Base-by-base conservation (phyloP, 768 basidiomycete species). In the Coprinellus aureogranulatus region DNA sequence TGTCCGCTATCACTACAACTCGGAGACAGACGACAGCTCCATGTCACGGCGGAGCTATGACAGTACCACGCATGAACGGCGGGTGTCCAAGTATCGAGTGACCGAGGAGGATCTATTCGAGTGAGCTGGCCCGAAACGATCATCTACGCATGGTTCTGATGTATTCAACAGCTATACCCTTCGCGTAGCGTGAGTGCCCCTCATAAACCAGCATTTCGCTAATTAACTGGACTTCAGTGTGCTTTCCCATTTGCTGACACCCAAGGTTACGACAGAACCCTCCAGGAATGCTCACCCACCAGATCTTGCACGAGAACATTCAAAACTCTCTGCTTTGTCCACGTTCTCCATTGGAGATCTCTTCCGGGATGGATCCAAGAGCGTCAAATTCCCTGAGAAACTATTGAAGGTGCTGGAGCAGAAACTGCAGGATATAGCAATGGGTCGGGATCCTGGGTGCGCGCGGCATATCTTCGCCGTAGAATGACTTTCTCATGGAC, bases 371-470 rank as follows among this genome's bases (percentile, higher is more conserved):
- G 81, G 90, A 4, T 83, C 86, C 54, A 93, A 90, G 76, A 89
- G 85, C 59, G 89, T 91, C 67, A 92, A 91, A 68, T 98, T 95
- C 70, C 95, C 96, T 0, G 94, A 98, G 74, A 94, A 94, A 72
- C 75, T 97, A 58, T 69, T 98, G 56, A 98, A 94, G 73, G 88
- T 91, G 8, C 75, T 99, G 60, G 94, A 97, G 70, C 83, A 87
- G 73, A 91, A 87, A 72, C 71, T 98, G 71, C 89, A 95, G 76
- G 84, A 88, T 62, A 94, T 98, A 63, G 92, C 92, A 9, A 92
- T 95, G 88, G 94, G 93, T 2, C 90, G 88, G 75, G 93, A 97
- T 68, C 72, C 90, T 34, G 85, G 81, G 94, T 96, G 71, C 74
- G 93, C 84, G 37, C 47, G 44, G 20, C 52, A 14, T 37, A 20